Evolutionary conservation across 768 basidiomycete genomes (phyloP).

Genomic region (Dictyophora rubrovolvata): DNA sequence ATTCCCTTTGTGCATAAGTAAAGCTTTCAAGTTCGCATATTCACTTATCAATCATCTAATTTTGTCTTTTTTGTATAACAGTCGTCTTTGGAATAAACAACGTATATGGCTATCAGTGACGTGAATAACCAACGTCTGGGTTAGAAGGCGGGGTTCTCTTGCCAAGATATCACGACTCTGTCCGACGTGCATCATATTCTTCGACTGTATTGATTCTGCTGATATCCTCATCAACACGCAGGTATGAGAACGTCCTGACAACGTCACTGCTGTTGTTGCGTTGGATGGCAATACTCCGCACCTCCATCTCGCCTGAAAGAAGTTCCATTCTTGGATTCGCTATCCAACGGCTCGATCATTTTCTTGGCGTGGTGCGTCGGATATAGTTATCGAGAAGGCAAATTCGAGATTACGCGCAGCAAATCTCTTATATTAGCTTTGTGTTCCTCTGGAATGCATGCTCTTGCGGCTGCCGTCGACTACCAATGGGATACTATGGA

Average conservation of each 20-base stretch:
- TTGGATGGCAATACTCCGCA: slow-evolving; percentile 14
- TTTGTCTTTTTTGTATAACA: background rate
- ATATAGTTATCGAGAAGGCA: slow-evolving; percentile 7
- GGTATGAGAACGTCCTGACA: slow-evolving; percentile 3
- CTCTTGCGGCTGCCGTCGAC: slow-evolving; percentile 13
- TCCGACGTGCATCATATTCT: slow-evolving; percentile 10
- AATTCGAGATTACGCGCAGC: background rate
- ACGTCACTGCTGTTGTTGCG: slow-evolving; percentile 7
- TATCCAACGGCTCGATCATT: slow-evolving; percentile 14
- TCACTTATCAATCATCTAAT: background rate
- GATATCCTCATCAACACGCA: slow-evolving; percentile 3
- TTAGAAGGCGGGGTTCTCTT: slow-evolving; percentile 13
- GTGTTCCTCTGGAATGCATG: slow-evolving; percentile 12
- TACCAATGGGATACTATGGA: slow-evolving; percentile 11
- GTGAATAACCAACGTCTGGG: slow-evolving; percentile 7
- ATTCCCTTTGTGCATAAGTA: slow-evolving; percentile 13
- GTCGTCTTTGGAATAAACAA: slow-evolving; percentile 16
- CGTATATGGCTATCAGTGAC: slow-evolving; percentile 14
- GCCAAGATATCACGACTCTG: slow-evolving; percentile 9
- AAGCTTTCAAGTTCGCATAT: background rate
- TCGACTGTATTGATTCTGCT: slow-evolving; percentile 11
- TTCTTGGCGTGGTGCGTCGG: slow-evolving; percentile 12
- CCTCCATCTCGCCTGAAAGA: slow-evolving; percentile 13
- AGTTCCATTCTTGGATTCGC: slow-evolving; percentile 11
- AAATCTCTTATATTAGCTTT: slow-evolving; percentile 10